Evolutionary conservation across 192 early-diverging fungal species (phyloP).

Genomic region (Coemansia sp.): DNA sequence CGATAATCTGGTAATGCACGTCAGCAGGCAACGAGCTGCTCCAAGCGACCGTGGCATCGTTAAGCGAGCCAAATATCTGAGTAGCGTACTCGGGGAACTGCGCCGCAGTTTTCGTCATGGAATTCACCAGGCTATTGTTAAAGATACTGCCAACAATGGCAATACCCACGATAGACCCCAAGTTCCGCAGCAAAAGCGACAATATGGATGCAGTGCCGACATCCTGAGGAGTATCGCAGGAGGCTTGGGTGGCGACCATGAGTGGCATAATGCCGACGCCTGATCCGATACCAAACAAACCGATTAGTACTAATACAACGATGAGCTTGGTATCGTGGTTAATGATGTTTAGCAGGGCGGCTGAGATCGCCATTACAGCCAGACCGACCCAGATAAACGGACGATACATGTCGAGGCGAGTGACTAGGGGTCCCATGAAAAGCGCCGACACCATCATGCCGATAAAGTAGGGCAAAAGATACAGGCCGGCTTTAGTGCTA

Average conservation of each 20-base stretch:
- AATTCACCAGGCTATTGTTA: constrained; percentile 25
- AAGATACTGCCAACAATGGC: constrained; percentile 31
- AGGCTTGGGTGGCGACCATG: constrained; percentile 29
- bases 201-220: constrained; percentile 27
- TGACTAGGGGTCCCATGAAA: constrained; percentile 20
- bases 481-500: constrained; percentile 21
- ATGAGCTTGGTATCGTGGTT: constrained; percentile 16
- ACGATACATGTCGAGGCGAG: constrained; percentile 25
- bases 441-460: constrained; percentile 24
- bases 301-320: constrained; percentile 19
- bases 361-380: constrained; percentile 16
- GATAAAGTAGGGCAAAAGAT: constrained; percentile 31
- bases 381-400: constrained; percentile 36
- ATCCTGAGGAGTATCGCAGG: constrained; percentile 14
- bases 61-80: constrained; percentile 14
- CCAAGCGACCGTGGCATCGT: constrained; percentile 26
- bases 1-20: constrained; percentile 15
- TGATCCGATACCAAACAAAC: constrained; percentile 24
- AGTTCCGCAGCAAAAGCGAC: constrained; percentile 21
- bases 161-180: constrained; percentile 32
- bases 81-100: constrained; percentile 15
- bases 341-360: constrained; percentile 25
- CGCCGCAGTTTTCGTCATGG: constrained; percentile 6
- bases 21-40: constrained; percentile 4
- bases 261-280: constrained; percentile 30